Conservation (phyloP, 345 rosid genomes). For the Citrus trifoliata region DNA sequence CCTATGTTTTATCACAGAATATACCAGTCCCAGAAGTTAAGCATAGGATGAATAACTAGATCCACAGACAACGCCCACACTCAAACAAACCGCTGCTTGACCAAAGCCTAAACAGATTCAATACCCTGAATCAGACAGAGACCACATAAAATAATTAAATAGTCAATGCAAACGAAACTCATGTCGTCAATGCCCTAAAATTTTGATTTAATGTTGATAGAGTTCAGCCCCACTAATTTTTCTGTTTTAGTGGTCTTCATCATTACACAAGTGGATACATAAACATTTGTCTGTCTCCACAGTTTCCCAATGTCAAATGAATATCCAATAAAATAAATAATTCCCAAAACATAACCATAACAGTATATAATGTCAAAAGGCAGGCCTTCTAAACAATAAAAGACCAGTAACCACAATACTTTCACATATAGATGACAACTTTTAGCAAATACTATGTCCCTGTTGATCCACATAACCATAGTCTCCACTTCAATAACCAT, state of each 20-base stretch:
- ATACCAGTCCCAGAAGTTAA: neutral
- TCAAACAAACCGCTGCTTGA: neutral
- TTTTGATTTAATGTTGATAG: neutral
- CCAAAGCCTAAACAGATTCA: neutral
- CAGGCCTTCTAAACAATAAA: neutral
- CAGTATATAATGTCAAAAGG: neutral
- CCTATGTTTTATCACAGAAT: neutral
- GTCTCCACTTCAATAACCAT: neutral
- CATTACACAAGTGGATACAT: neutral
- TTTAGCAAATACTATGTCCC: neutral
- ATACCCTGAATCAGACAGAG: neutral
- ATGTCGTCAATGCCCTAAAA: neutral
- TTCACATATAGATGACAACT: neutral
- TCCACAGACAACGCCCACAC: neutral
- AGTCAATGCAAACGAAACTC: neutral
- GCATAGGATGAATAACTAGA: neutral
- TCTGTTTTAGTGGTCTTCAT: neutral
- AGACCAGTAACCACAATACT: neutral
- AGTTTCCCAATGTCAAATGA: neutral
- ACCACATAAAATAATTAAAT: neutral
- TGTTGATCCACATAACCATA: neutral
- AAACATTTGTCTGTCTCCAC: neutral
- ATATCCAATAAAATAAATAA: neutral
- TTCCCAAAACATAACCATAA: neutral
- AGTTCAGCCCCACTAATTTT: neutral